Percentiles rank a stretch among this genome's conserved stretches.
Conservation (phyloP, 2,329 filamentous ascomycete genomes). For the Coniochaeta prunicola region DNA sequence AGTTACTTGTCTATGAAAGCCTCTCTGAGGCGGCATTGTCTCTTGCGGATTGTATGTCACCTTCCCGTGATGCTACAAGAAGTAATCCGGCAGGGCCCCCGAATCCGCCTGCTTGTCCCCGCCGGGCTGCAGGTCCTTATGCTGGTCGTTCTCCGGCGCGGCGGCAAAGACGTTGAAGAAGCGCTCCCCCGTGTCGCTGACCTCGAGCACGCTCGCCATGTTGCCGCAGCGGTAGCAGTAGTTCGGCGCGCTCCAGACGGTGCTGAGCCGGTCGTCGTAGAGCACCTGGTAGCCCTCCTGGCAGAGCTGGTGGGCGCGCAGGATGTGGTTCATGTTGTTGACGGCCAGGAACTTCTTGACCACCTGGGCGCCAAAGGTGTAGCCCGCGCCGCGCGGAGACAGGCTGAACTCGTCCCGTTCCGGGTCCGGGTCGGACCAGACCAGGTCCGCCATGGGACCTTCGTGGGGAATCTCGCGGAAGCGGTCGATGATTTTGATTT, state of each 20-base stretch:
- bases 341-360: constrained; percentile 97
- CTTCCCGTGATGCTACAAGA: constrained; percentile 41
- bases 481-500: constrained; percentile 99
- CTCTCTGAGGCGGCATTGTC: background rate
- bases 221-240: constrained; percentile 96
- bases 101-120: constrained; percentile 63
- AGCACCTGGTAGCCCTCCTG: constrained; percentile 97
- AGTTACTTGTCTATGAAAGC: background rate
- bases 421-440: constrained; percentile 97
- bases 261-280: constrained; percentile 89
- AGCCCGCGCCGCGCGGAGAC: constrained; percentile 86
- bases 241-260: constrained; percentile 96
- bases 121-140: constrained; percentile 75
- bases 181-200: constrained; percentile 84
- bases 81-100: constrained; percentile 61
- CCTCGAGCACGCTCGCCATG: constrained; percentile 93
- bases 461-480: constrained; percentile 98
- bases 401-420: constrained; percentile 96
- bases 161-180: constrained; percentile 98
- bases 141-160: constrained; percentile 87
- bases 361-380: constrained; percentile 95
- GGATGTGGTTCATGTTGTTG: constrained; percentile 95
- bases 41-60: background rate
- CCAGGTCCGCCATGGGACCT: constrained; percentile 97
- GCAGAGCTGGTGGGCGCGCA: constrained; percentile 96